phyloP scores from a whole-genome alignment of 31 red algal species.

The Bonnemaisonia californica region DNA sequence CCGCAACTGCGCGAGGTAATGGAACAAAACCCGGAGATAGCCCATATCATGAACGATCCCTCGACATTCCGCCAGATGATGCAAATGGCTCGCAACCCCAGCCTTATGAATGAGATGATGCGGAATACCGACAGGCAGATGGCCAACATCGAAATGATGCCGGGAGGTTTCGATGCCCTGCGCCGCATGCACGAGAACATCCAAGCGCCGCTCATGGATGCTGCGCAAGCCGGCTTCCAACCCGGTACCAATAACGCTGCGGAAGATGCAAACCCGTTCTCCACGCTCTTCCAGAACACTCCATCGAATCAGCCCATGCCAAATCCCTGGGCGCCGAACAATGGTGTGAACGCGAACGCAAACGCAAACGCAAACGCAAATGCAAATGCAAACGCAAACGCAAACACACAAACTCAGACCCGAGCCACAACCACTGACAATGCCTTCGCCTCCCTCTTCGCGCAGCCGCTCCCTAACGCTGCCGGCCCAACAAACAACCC shows the following conservation, averaged over 20 bases:
- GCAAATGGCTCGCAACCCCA: constrained; percentile 93
- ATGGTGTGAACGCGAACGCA: constrained; percentile 5
- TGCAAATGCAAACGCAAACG: background rate
- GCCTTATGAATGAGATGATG: constrained; percentile 97
- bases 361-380: background rate
- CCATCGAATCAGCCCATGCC: constrained; percentile 84
- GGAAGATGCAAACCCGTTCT: constrained; percentile 59
- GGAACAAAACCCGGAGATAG: constrained; percentile 93
- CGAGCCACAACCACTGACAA: background rate
- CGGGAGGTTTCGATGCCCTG: constrained; percentile 98
- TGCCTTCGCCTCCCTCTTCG: constrained; percentile 40
- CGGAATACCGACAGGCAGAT: constrained; percentile 95
- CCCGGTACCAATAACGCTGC: constrained; percentile 21
- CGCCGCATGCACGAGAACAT: constrained; percentile 95
- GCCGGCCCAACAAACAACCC: background rate
- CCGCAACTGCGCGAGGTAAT: constrained; percentile 94
- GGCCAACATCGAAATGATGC: constrained; percentile 99
- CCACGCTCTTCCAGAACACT: constrained; percentile 77
- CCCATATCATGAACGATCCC: constrained; percentile 95
- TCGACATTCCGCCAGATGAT: constrained; percentile 91
- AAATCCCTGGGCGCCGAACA: constrained; percentile 79
- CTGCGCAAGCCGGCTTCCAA: constrained; percentile 32
- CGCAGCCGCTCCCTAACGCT: background rate
- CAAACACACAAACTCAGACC: background rate
- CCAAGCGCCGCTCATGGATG: constrained; percentile 92